Evolutionary conservation across 257 asterid species (phyloP).

Genomic region (Nicotiana knightiana): DNA sequence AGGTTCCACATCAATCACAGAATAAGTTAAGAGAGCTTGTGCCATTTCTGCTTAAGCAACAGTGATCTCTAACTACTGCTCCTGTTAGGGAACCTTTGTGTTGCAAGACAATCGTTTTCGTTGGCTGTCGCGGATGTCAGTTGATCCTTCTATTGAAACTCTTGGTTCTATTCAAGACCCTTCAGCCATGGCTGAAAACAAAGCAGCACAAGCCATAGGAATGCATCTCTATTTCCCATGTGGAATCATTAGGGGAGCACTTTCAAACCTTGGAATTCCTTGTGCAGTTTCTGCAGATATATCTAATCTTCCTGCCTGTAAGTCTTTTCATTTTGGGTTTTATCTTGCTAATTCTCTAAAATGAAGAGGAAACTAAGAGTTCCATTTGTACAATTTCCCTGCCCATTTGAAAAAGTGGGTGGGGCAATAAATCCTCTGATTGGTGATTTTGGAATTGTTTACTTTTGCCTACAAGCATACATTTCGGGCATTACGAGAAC

Average conservation of each 20-base stretch:
- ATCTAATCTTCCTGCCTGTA: constrained; percentile 91
- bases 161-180: constrained; percentile 87
- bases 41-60: background rate
- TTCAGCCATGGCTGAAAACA: constrained; percentile 83
- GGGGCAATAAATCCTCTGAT: background rate
- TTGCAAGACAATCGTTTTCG: constrained; percentile 89
- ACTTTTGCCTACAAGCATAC: background rate
- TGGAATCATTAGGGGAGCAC: constrained; percentile 96
- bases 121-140: constrained; percentile 83
- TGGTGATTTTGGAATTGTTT: background rate
- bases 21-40: constrained; percentile 40
- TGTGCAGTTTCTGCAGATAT: constrained; percentile 99
- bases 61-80: constrained; percentile 1
- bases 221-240: constrained; percentile 98
- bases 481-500: background rate
- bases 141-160: constrained; percentile 66
- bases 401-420: background rate
- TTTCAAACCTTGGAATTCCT: constrained; percentile 96
- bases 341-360: background rate
- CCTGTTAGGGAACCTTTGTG: constrained; percentile 80
- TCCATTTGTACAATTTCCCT: background rate
- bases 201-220: constrained; percentile 77
- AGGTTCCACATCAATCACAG: constrained; percentile 40
- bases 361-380: background rate
- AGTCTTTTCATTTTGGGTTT: constrained; percentile 21